phyloP scores from a whole-genome alignment of 768 basidiomycete species.

The Mycena leptocephala region DNA sequence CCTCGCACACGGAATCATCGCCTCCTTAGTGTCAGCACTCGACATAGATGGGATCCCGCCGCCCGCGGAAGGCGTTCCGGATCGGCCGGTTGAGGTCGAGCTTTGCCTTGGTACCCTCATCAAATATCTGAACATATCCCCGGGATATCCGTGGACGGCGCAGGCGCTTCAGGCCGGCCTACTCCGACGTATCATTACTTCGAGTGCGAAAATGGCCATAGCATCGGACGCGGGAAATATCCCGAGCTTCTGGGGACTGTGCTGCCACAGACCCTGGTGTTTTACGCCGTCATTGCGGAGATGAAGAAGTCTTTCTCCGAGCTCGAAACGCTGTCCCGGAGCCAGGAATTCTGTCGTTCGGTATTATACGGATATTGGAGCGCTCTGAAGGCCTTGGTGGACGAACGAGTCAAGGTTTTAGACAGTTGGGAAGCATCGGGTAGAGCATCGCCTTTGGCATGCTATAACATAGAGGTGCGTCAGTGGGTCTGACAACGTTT shows the following conservation, averaged over 20 bases:
- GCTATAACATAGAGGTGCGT: conserved; percentile 2
- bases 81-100: background rate
- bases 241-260: conserved; percentile 3
- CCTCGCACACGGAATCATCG: conserved; percentile 11
- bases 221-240: conserved; percentile 4
- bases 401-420: background rate
- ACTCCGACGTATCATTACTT: conserved; percentile 4
- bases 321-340: background rate
- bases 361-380: conserved; percentile 10
- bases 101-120: conserved; percentile 9
- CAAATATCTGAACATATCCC: background rate
- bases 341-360: conserved; percentile 3
- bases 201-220: background rate
- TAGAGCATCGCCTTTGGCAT: conserved; percentile 7
- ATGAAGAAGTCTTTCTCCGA: conserved; percentile 16
- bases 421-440: conserved; percentile 10
- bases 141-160: conserved; percentile 17
- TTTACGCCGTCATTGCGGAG: conserved; percentile 7
- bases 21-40: conserved; percentile 14
- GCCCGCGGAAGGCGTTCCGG: background rate
- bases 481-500: background rate
- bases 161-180: conserved; percentile 11
- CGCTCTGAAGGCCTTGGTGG: background rate
- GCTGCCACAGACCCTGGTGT: conserved; percentile 12
- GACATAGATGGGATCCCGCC: conserved; percentile 14